phyloP scores from a whole-genome alignment of 257 asterid species.

The Solanum bulbocastanum region DNA sequence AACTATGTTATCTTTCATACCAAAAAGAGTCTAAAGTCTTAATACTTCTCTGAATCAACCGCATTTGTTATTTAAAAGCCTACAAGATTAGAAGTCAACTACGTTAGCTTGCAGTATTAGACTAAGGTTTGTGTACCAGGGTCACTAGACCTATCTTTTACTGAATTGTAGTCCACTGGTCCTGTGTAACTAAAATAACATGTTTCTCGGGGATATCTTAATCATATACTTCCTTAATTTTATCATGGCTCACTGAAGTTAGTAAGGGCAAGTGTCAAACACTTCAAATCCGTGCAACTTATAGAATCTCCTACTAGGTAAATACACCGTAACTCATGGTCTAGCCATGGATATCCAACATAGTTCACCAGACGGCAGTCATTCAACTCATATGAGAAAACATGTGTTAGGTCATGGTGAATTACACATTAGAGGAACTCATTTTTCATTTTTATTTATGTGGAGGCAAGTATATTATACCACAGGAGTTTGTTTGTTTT shows the following conservation, averaged over 20 bases:
- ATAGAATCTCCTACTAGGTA: background rate
- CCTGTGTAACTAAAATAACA: background rate
- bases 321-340: background rate
- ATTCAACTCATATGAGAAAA: background rate
- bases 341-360: background rate
- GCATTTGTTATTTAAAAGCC: background rate
- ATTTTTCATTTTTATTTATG: background rate
- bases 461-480: background rate
- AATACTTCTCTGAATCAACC: background rate
- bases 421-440: background rate
- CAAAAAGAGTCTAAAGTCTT: background rate
- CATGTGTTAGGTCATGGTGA: background rate
- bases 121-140: background rate
- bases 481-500: background rate
- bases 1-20: background rate
- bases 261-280: background rate
- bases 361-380: background rate
- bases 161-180: background rate
- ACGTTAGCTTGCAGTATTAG: background rate
- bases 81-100: background rate
- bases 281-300: background rate
- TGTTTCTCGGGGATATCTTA: background rate
- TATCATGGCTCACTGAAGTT: background rate
- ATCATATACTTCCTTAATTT: background rate
- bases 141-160: background rate